Evolutionary conservation across 2,329 filamentous ascomycete species (phyloP), one percentile per base, ranked within the genome.

Genomic region (Penicillium hesseltinei): DNA sequence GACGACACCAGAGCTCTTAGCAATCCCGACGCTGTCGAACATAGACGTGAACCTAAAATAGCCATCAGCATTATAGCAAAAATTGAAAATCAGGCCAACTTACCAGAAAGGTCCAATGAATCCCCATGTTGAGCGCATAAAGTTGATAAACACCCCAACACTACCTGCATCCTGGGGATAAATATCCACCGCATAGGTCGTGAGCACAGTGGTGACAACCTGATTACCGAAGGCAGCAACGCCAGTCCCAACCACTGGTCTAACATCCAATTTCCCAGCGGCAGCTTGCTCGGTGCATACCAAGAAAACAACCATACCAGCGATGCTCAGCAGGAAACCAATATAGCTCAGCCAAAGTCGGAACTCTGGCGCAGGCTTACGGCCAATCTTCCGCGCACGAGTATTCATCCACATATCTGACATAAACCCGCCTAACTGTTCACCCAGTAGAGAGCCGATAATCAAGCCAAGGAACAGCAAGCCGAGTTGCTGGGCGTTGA

Each of bases 101-200:
- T 57, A 72, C 71, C 71, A 74, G 52, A 74, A 73, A 21, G 71
- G 71, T 5, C 71, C 71, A 54, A 73, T 69, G 11, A 73, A 73
- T 23, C 71, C 71, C 71, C 71, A 73, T 1, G 65, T 69, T 4
- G 57, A 69, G 31, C 83, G 75, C 1, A 86, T 77, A 60, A 85
- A 78, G 9, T 79, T 84, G 60, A 87, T 78, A 60, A 86, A 85
- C 0, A 86, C 84, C 5, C 84, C 84, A 21, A 87, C 78, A 46
- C 79, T 80, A 1, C 79, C 80, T 1, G 82, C 77, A 53, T 85
- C 79, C 43, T 81, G 74, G 0, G 75, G 77, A 62, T 84, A 81
- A 55, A 81, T 83, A 64, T 87, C 84, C 1, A 87, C 80, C 0
- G 83, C 80, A 65, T 72, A 87, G 0, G 84, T 87, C 31, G 85